A percentile compares a stretch with the other conserved stretches of the same genome.
These are phyloP conservation scores for Botrytis porri DNA, from an alignment of 2,329 filamentous ascomycete genomes.

Conservation along the genomic window DNA sequence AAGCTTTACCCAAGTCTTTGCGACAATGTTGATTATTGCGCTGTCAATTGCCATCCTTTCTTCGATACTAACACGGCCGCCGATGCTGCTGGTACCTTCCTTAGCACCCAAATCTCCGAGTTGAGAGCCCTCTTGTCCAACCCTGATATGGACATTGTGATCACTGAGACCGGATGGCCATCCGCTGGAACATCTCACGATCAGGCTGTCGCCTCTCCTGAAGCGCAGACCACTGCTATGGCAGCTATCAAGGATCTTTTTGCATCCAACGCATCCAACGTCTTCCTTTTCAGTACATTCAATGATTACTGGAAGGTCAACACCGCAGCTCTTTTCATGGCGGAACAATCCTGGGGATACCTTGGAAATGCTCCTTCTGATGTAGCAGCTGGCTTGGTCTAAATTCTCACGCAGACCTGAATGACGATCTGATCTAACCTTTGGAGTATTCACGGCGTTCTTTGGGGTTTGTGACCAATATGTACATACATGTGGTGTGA, in stretches of 20 bases:
- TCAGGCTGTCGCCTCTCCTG: conserved; percentile 62
- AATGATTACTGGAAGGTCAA: conserved; percentile 78
- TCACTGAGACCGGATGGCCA: conserved; percentile 87
- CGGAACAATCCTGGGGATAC: conserved; percentile 78
- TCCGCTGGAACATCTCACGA: conserved; percentile 64
- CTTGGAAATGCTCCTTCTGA: conserved; percentile 33
- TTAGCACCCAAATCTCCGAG: conserved; percentile 52
- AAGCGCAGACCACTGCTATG: conserved; percentile 66
- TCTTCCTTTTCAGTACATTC: conserved; percentile 76
- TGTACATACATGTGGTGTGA: conserved; percentile 17
- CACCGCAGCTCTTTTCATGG: conserved; percentile 58
- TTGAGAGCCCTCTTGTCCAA: conserved; percentile 45
- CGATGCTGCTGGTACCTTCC: conserved; percentile 63
- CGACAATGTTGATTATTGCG: conserved; percentile 65
- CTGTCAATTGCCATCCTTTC: conserved; percentile 80
- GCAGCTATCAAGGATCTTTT: conserved; percentile 62
- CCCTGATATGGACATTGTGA: conserved; percentile 58
- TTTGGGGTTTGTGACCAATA: conserved; percentile 6
- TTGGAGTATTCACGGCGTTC: conserved; percentile 11
- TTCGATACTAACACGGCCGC: conserved; percentile 66
- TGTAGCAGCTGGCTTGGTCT: conserved; percentile 11
- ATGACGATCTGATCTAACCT: conserved; percentile 3
- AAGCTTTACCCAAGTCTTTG: conserved; percentile 67
- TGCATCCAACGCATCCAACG: conserved; percentile 44
- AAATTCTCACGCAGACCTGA: conserved; percentile 16